Evolutionary conservation across 2,329 filamentous ascomycete genomes (phyloP).

Genomic region (Fusarium guadeloupense): DNA sequence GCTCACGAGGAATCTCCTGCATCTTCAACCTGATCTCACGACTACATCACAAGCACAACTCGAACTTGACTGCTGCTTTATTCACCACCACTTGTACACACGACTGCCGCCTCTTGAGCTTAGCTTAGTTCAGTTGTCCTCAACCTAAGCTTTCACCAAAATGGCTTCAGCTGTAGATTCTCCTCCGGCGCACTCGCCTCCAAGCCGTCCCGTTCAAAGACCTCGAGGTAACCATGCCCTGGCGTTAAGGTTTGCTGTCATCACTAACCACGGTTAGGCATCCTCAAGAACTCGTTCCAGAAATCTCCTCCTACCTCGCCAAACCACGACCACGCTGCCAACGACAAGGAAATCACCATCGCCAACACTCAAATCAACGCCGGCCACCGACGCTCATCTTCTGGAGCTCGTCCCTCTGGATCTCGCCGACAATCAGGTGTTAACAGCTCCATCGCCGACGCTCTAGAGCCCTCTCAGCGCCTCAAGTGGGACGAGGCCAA

Average conservation of each 20-base stretch:
- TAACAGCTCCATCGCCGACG: constrained; percentile 53
- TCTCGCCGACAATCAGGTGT: constrained; percentile 76
- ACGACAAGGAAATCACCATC: constrained; percentile 88
- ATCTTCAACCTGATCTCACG: constrained; percentile 31
- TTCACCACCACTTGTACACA: constrained; percentile 6
- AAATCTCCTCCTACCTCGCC: constrained; percentile 65
- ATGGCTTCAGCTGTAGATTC: constrained; percentile 55
- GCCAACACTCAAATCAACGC: constrained; percentile 96
- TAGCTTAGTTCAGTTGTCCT: constrained; percentile 19
- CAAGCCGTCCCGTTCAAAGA: constrained; percentile 52
- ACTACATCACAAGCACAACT: constrained; percentile 35
- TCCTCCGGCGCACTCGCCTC: constrained; percentile 54
- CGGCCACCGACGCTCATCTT: constrained; percentile 84
- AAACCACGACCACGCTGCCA: constrained; percentile 55
- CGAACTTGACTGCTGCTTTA: not conserved
- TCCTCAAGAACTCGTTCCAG: constrained; percentile 89
- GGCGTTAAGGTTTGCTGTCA: constrained; percentile 1
- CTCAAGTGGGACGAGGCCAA: constrained; percentile 99
- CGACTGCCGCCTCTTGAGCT: constrained; percentile 14
- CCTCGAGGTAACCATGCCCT: constrained; percentile 54
- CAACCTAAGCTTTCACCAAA: constrained; percentile 36
- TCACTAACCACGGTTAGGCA: constrained; percentile 67
- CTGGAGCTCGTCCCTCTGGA: constrained; percentile 66
- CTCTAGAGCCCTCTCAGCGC: constrained; percentile 69
- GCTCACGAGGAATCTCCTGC: constrained; percentile 39